These are phyloP conservation scores for Tetrapisispora phaffii DNA, from an alignment of 805 yeast species.

Conservation along the genomic window DNA sequence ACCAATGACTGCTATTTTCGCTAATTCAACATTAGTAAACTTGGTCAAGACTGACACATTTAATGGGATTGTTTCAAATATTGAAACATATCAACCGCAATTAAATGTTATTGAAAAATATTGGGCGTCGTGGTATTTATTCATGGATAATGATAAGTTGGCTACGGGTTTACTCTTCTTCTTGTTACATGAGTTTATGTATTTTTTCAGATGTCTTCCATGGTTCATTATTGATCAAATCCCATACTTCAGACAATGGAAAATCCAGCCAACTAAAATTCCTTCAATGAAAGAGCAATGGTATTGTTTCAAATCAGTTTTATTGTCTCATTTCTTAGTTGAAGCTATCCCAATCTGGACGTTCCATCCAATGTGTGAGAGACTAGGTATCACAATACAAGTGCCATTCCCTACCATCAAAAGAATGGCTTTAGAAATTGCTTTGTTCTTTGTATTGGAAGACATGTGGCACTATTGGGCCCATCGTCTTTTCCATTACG, in stretches of 20 bases:
- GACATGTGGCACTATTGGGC: slow-evolving; percentile 93
- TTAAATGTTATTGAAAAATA: slow-evolving; percentile 47
- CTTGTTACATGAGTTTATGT: slow-evolving; percentile 68
- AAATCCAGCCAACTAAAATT: slow-evolving; percentile 71
- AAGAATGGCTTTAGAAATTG: slow-evolving; percentile 53
- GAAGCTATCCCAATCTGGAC: slow-evolving; percentile 93
- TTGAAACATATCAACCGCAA: slow-evolving; percentile 31
- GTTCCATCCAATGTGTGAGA: slow-evolving; percentile 78
- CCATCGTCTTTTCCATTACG: slow-evolving; percentile 78
- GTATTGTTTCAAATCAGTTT: slow-evolving; percentile 76
- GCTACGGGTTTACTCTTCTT: slow-evolving; percentile 83
- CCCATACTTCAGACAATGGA: slow-evolving; percentile 70
- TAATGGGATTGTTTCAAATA: slow-evolving; percentile 15
- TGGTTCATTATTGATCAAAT: slow-evolving; percentile 77
- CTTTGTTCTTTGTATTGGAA: slow-evolving; percentile 71
- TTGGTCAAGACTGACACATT: slow-evolving; percentile 8
- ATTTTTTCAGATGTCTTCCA: slow-evolving; percentile 83
- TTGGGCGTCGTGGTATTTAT: slow-evolving; percentile 81
- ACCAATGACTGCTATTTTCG: not conserved
- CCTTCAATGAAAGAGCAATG: slow-evolving; percentile 75
- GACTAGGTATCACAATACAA: slow-evolving; percentile 57
- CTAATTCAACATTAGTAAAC: slow-evolving; percentile 15
- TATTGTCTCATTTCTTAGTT: slow-evolving; percentile 73
- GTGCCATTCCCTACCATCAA: slow-evolving; percentile 71
- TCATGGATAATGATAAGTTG: slow-evolving; percentile 68